Evolutionary conservation across 2,329 filamentous ascomycete genomes (phyloP).

Genomic region (Ascochyta clinopodiicola): DNA sequence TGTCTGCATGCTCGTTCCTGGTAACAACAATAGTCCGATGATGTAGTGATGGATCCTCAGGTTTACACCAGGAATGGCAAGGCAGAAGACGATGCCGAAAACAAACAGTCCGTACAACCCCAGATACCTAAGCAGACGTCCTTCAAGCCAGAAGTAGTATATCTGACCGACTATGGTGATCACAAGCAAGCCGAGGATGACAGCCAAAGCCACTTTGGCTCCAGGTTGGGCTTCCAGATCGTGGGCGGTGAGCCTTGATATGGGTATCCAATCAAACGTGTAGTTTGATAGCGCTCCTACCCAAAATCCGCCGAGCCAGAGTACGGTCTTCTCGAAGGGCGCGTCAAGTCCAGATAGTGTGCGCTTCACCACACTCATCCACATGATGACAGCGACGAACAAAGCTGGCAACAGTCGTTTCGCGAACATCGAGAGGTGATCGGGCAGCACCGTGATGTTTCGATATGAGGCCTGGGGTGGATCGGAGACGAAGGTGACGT

Average conservation of each 20-base stretch:
- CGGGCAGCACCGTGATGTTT: constrained; percentile 56
- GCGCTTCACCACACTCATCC: constrained; percentile 78
- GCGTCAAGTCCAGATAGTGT: constrained; percentile 75
- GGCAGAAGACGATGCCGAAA: constrained; percentile 68
- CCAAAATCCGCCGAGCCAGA: constrained; percentile 91
- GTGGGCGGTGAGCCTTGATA: constrained; percentile 83
- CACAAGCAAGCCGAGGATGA: constrained; percentile 74
- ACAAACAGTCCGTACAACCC: constrained; percentile 76
- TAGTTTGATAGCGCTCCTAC: constrained; percentile 91
- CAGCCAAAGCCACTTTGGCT: constrained; percentile 77
- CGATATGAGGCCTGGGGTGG: constrained; percentile 70
- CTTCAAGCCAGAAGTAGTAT: constrained; percentile 87
- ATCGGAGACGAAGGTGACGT: constrained; percentile 87
- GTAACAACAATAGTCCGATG: constrained; percentile 42
- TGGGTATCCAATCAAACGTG: constrained; percentile 91
- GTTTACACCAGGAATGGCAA: constrained; percentile 75
- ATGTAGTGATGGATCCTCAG: constrained; percentile 82
- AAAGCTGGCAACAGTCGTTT: constrained; percentile 84
- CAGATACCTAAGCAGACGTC: constrained; percentile 77
- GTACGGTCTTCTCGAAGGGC: constrained; percentile 83
- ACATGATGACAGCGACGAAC: constrained; percentile 85
- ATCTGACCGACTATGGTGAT: constrained; percentile 75
- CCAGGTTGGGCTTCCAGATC: constrained; percentile 90
- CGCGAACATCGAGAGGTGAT: constrained; percentile 62
- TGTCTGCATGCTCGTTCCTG: constrained; percentile 47